Evolutionary conservation across 2,329 filamentous ascomycete genomes (phyloP).

Genomic region (Dothistroma septosporum): DNA sequence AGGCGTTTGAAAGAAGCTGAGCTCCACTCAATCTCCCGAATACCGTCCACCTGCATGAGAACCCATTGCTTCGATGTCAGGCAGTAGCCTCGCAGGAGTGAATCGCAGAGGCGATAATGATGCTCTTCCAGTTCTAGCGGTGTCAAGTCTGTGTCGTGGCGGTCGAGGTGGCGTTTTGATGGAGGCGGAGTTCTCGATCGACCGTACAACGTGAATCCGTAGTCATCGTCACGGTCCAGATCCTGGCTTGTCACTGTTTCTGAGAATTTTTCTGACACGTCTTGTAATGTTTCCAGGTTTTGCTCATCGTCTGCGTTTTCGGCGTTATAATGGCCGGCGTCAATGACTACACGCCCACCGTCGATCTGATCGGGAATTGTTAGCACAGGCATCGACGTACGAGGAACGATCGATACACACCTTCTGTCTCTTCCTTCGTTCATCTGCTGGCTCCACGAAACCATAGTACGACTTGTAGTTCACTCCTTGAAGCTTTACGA

Average conservation of each 20-base stretch:
- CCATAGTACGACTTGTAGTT: constrained; percentile 26
- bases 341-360: constrained; percentile 12
- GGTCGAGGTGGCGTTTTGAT: neutral
- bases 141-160: neutral
- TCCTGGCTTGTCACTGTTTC: constrained; percentile 1
- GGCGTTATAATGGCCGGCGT: constrained; percentile 6
- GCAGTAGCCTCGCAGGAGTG: constrained; percentile 32
- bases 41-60: constrained; percentile 24
- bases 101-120: constrained; percentile 25
- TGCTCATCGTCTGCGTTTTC: constrained; percentile 4
- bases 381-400: neutral
- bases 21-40: constrained; percentile 32
- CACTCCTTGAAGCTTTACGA: constrained; percentile 24
- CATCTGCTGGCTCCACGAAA: constrained; percentile 11
- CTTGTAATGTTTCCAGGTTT: constrained; percentile 1
- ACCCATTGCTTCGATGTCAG: constrained; percentile 35
- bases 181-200: neutral
- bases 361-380: neutral
- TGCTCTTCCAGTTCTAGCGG: constrained; percentile 9
- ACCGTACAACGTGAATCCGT: neutral
- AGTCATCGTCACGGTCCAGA: neutral
- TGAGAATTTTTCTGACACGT: neutral
- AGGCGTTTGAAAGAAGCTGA: constrained; percentile 31
- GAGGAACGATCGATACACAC: neutral
- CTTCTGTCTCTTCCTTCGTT: constrained; percentile 6